Conservation (phyloP, 2,329 filamentous ascomycete species). For the Penicillium sp. region DNA sequence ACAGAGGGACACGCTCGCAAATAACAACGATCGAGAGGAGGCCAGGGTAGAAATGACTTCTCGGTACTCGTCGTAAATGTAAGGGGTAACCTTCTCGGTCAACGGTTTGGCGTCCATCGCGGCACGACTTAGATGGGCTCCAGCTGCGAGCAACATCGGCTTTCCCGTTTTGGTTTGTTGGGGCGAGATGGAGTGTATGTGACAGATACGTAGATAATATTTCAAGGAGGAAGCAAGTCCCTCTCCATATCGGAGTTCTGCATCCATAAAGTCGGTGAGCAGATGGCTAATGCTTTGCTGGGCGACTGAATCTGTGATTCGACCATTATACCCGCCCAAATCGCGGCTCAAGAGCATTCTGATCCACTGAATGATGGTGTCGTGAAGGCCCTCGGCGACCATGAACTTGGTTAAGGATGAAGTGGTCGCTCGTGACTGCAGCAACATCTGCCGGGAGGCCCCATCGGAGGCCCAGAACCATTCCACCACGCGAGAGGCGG, state of each 20-base stretch:
- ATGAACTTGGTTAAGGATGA: slow-evolving; percentile 40
- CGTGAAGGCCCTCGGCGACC: slow-evolving; percentile 38
- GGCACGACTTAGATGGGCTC: slow-evolving; percentile 26
- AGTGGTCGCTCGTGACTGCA: slow-evolving; percentile 28
- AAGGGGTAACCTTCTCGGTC: slow-evolving; percentile 25
- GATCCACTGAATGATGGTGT: slow-evolving; percentile 38
- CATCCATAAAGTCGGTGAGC: slow-evolving; percentile 33
- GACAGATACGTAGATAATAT: slow-evolving; percentile 30
- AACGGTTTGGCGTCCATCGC: slow-evolving; percentile 26
- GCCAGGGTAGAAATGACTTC: slow-evolving; percentile 23
- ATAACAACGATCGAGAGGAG: slow-evolving; percentile 25
- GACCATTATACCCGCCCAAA: slow-evolving; percentile 26
- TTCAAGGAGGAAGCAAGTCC: slow-evolving; percentile 34
- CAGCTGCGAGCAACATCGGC: slow-evolving; percentile 25
- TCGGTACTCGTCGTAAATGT: slow-evolving; percentile 37
- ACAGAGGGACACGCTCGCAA: slow-evolving; percentile 34
- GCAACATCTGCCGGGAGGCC: slow-evolving; percentile 28
- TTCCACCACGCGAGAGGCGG: slow-evolving; percentile 35
- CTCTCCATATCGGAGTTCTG: slow-evolving; percentile 35
- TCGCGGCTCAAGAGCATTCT: slow-evolving; percentile 29
- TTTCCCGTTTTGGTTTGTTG: slow-evolving; percentile 12
- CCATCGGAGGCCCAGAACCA: slow-evolving; percentile 45
- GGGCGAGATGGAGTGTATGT: slow-evolving; percentile 19
- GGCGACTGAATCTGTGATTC: slow-evolving; percentile 21
- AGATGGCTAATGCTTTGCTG: slow-evolving; percentile 26